Evolutionary conservation across 331 rosid genomes (phyloP), one percentile per base, ranked within the genome.

Genomic region (Saraca asoca): DNA sequence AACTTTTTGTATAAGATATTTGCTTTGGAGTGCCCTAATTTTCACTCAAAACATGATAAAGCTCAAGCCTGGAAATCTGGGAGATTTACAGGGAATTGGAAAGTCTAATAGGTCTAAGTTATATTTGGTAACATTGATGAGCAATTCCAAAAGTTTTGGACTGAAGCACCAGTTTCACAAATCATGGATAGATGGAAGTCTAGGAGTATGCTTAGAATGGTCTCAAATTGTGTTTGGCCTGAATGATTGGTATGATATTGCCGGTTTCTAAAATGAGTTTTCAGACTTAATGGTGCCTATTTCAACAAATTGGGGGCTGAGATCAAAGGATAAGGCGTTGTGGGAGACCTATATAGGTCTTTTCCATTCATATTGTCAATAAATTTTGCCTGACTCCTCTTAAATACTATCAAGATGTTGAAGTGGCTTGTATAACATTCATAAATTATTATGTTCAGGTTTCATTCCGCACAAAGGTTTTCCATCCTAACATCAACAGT

Each of bases 401-500:
- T 29, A 20, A 31, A 24, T 12, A 39, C 29, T 24, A 3, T 70
- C 24, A 12, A 11, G 35, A 54, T 39, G 33, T 34, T 49, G 44
- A 11, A 57, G 17, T 65, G 70, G 33, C 44, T 51, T 35, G 12
- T 38, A 2, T 67, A 57, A 46, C 69, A 67, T 72, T 29, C 12
- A 42, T 50, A 15, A 24, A 14, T 68, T 29, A 42, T 51, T 46
- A 41, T 76, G 69, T 19, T 24, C 70, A 88, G 95, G 95, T 88
- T 75, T 74, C 87, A 35, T 88, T 85, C 80, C 78, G 86, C 44
- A 88, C 91, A 20, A 83, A 83, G 77, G 91, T 87, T 34, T 87
- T 75, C 76, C 94, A 87, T 65, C 94, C 94, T 0, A 87, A 87
- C 68, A 84, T 87, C 63, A 84, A 80, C 34, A 84, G 90, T 62